phyloP scores from a whole-genome alignment of 2,329 filamentous ascomycete species.

The Alternaria sp. region DNA sequence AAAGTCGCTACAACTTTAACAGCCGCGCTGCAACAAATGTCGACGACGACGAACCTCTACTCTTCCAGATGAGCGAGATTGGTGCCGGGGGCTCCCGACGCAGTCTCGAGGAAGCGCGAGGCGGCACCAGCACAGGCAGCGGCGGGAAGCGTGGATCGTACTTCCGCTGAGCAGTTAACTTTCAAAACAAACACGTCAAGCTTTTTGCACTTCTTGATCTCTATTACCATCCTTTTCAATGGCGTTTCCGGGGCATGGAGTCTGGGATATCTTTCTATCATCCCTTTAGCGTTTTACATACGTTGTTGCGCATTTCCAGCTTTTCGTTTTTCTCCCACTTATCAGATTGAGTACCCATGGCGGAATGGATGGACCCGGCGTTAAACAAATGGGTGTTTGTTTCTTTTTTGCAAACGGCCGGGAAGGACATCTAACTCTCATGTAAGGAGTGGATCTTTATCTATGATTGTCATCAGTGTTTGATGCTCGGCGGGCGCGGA shows the following conservation, averaged over 20 bases:
- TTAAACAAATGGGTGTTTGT: background rate
- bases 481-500: background rate
- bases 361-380: constrained; percentile 11
- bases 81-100: constrained; percentile 51
- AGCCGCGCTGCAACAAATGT: constrained; percentile 48
- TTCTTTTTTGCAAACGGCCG: background rate
- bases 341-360: constrained; percentile 14
- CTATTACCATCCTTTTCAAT: background rate
- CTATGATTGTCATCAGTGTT: background rate
- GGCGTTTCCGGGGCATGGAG: background rate
- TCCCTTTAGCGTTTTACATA: background rate
- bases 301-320: background rate
- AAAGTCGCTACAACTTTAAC: constrained; percentile 53
- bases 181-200: background rate
- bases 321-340: background rate
- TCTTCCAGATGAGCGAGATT: constrained; percentile 77
- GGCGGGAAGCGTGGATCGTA: constrained; percentile 36
- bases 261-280: background rate
- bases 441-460: constrained; percentile 5
- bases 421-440: constrained; percentile 14
- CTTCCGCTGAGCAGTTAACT: constrained; percentile 6
- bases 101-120: constrained; percentile 47
- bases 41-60: constrained; percentile 71
- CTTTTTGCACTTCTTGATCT: background rate
- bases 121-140: constrained; percentile 35